Evolutionary conservation across 441 rosid species (phyloP).

Genomic region (Corymbia calophylla): DNA sequence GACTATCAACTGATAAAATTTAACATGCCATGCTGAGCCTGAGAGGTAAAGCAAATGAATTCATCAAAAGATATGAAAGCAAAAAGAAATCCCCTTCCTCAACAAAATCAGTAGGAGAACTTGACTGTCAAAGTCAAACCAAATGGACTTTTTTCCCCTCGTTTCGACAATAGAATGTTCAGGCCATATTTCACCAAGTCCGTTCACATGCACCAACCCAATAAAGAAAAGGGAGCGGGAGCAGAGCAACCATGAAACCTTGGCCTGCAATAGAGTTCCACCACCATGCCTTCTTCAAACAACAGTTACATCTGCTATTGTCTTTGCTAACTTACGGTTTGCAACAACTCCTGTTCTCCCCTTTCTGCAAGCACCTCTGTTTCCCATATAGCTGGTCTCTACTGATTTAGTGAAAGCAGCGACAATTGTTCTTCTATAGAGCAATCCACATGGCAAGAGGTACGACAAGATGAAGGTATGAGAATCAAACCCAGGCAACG

Average conservation of each 20-base stretch:
- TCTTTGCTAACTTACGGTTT: background rate
- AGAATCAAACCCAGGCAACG: constrained; percentile 81
- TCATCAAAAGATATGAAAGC: background rate
- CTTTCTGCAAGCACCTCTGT: background rate
- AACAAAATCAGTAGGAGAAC: background rate
- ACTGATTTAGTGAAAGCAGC: constrained; percentile 29
- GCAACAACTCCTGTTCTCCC: background rate
- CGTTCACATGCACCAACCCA: background rate
- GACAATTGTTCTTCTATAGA: constrained; percentile 72
- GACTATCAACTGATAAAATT: background rate
- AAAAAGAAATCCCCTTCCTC: background rate
- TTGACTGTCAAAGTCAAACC: background rate
- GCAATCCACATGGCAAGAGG: constrained; percentile 79
- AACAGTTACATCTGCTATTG: background rate
- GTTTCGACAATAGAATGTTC: background rate
- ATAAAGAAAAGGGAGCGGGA: background rate
- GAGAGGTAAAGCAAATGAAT: background rate
- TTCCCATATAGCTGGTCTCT: background rate
- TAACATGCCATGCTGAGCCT: background rate
- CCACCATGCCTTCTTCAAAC: background rate
- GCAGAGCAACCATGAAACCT: background rate
- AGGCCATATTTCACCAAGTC: background rate
- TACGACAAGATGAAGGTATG: constrained; percentile 65
- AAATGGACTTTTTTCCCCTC: background rate
- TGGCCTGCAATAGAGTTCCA: background rate